phyloP scores from a whole-genome alignment of 495 filamentous ascomycete genomes.

The Neurospora sp. region DNA sequence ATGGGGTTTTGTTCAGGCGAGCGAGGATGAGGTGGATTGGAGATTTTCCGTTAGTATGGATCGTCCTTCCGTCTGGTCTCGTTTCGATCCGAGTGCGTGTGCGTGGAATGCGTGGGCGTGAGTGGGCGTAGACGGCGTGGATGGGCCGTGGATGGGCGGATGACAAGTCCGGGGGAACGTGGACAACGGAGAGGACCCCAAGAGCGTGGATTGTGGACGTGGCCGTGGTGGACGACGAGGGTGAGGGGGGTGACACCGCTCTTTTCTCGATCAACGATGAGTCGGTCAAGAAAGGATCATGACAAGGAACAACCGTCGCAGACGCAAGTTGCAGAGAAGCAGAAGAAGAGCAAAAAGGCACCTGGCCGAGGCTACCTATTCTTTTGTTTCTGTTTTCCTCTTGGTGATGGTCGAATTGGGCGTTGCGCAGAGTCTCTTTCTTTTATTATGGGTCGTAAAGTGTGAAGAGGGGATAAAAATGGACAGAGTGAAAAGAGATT shows the following conservation, averaged over 20 bases:
- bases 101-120: neutral
- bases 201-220: slow-evolving; percentile 12
- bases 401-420: neutral
- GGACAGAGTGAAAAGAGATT: neutral
- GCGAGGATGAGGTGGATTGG: slow-evolving; percentile 17
- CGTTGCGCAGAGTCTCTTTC: neutral
- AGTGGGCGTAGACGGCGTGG: neutral
- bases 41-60: slow-evolving; percentile 17
- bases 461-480: neutral
- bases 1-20: slow-evolving; percentile 3
- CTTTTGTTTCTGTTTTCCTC: neutral
- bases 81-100: neutral
- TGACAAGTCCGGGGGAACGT: neutral
- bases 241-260: slow-evolving; percentile 26
- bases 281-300: slow-evolving; percentile 27
- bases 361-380: neutral
- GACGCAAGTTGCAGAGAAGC: neutral
- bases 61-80: neutral
- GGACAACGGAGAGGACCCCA: neutral
- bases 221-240: slow-evolving; percentile 2
- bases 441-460: neutral
- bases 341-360: neutral
- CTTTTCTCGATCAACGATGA: slow-evolving; percentile 21
- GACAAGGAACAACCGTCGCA: slow-evolving; percentile 9
- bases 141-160: neutral